A percentile compares a stretch with the other conserved stretches of the same genome.
Evolutionary conservation across 768 basidiomycete genomes (phyloP).

Genomic region (Multifurca ochricompacta): DNA sequence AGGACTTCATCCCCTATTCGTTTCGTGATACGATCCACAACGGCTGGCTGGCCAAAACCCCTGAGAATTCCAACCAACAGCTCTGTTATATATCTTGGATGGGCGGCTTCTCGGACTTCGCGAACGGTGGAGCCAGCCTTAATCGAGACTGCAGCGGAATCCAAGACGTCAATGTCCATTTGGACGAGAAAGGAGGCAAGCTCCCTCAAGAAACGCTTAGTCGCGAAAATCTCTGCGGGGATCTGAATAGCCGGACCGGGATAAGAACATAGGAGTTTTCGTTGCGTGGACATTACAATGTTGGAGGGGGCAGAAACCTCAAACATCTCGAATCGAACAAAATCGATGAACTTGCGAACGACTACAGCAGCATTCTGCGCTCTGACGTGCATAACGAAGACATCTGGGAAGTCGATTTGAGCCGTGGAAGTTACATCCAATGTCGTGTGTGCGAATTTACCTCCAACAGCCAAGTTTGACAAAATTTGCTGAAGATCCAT

Average conservation of each 20-base stretch:
- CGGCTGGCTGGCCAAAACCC: slow-evolving; percentile 29
- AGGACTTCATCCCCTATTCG: slow-evolving; percentile 42
- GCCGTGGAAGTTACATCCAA: not conserved
- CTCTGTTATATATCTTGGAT: slow-evolving; percentile 44
- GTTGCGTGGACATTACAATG: slow-evolving; percentile 31
- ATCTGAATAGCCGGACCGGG: slow-evolving; percentile 39
- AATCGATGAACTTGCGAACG: slow-evolving; percentile 1
- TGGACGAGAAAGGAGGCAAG: slow-evolving; percentile 33
- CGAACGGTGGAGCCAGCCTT: slow-evolving; percentile 26
- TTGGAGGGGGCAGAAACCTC: slow-evolving; percentile 34
- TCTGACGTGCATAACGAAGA: slow-evolving; percentile 32
- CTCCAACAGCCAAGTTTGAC: not conserved
- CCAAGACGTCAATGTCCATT: slow-evolving; percentile 31
- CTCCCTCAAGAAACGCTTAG: slow-evolving; percentile 29
- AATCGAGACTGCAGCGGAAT: slow-evolving; percentile 28
- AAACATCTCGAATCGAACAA: slow-evolving; percentile 38
- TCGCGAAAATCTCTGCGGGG: slow-evolving; percentile 25
- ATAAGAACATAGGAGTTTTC: slow-evolving; percentile 40
- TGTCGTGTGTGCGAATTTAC: not conserved
- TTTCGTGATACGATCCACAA: slow-evolving; percentile 31
- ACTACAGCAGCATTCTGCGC: slow-evolving; percentile 44
- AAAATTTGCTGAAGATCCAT: not conserved
- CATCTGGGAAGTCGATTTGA: slow-evolving; percentile 27
- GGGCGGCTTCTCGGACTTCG: slow-evolving; percentile 34
- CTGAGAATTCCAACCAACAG: slow-evolving; percentile 41